phyloP scores from a whole-genome alignment of 176 grass and related monocot genomes.

The Coix lacrymajobi region DNA sequence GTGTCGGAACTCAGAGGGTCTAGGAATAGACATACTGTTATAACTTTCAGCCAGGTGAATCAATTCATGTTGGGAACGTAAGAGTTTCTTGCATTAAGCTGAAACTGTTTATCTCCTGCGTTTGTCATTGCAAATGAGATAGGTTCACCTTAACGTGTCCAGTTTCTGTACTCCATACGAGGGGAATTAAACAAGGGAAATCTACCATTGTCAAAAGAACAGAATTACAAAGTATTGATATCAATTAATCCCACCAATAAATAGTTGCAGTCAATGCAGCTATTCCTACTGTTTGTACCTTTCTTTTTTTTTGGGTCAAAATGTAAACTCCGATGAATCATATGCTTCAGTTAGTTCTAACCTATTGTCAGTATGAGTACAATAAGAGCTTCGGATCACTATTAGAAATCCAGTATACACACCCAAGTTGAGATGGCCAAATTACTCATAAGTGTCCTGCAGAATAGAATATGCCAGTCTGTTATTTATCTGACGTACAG shows the following conservation, averaged over 20 bases:
- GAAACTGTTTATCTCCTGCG: not conserved
- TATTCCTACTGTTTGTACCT: not conserved
- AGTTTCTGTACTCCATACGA: not conserved
- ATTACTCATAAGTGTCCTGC: not conserved
- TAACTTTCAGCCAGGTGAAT: not conserved
- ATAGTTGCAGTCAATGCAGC: not conserved
- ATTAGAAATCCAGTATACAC: not conserved
- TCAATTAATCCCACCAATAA: not conserved
- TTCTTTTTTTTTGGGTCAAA: not conserved
- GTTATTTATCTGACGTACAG: not conserved
- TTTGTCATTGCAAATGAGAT: not conserved
- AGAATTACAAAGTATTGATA: not conserved
- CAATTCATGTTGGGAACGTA: not conserved
- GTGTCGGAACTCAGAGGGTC: not conserved
- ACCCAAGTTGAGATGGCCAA: not conserved
- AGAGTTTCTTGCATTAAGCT: not conserved
- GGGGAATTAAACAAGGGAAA: not conserved
- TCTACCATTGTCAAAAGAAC: not conserved
- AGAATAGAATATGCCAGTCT: not conserved
- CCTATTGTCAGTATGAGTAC: not conserved
- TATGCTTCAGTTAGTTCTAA: conserved; percentile 3
- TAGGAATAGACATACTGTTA: not conserved
- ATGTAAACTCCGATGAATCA: not conserved
- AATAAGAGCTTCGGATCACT: not conserved
- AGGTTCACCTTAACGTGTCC: not conserved